Evolutionary conservation across 805 yeast species (phyloP).

Genomic region (Hanseniaspora taiwanica): DNA sequence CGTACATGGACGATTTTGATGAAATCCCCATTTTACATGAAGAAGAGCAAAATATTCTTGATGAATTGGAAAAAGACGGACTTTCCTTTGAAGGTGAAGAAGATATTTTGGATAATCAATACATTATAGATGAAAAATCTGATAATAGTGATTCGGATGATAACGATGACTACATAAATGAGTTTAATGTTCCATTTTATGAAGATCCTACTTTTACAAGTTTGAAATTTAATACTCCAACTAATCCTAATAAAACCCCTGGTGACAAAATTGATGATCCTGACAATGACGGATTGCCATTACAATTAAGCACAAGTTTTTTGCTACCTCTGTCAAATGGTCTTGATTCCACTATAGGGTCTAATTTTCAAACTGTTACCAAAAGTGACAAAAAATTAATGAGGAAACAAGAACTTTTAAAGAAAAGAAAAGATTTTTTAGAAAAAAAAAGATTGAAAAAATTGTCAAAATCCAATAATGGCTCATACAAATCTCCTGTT

Average conservation of each 20-base stretch:
- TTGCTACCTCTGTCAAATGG: constrained; percentile 12
- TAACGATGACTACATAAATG: constrained; percentile 22
- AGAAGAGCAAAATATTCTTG: constrained; percentile 21
- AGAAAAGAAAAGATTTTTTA: constrained; percentile 16
- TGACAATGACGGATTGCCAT: constrained; percentile 21
- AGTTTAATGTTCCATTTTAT: constrained; percentile 28
- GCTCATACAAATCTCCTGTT: constrained; percentile 23
- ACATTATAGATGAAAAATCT: constrained; percentile 13
- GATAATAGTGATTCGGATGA: constrained; percentile 20
- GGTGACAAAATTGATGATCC: no score
- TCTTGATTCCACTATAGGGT: constrained; percentile 13
- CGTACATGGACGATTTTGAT: constrained; percentile 18
- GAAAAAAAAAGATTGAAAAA: constrained; percentile 10
- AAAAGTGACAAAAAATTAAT: constrained; percentile 18
- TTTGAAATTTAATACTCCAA: constrained; percentile 21
- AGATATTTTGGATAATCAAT: constrained; percentile 15
- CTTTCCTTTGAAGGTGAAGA: constrained; percentile 23
- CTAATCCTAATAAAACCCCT: constrained; percentile 4
- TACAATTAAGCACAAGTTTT: constrained; percentile 21
- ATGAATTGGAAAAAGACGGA: constrained; percentile 17
- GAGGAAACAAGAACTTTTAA: constrained; percentile 19
- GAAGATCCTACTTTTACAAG: constrained; percentile 28
- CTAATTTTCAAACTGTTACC: constrained; percentile 14
- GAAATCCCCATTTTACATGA: constrained; percentile 19
- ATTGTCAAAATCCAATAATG: constrained; percentile 14